Evolutionary conservation across 1,139 yeast genomes (phyloP).

Genomic region (Pichia sp.): DNA sequence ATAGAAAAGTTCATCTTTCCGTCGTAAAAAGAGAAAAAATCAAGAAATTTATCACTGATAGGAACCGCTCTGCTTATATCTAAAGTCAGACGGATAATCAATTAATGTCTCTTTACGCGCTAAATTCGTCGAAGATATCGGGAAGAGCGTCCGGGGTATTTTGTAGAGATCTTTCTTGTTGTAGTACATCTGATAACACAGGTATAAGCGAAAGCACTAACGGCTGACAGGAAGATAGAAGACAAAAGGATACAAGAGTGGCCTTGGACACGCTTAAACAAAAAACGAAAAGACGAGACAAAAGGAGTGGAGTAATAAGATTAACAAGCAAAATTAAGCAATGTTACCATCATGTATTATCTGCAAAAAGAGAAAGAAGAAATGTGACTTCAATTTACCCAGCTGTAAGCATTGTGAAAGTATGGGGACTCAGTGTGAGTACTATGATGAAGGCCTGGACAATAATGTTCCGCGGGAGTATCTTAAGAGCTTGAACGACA

Average conservation of each 20-base stretch:
- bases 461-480: slow-evolving; percentile 18
- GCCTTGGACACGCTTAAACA: background rate
- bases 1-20: no score
- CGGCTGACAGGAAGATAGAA: no score
- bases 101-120: background rate
- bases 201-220: no score
- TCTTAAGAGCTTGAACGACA: slow-evolving; percentile 19
- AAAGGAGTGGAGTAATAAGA: background rate
- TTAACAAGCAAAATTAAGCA: background rate
- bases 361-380: slow-evolving; percentile 23
- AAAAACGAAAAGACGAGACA: background rate
- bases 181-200: no score
- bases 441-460: slow-evolving; percentile 23
- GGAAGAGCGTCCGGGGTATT: background rate
- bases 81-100: no score
- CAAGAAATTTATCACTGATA: no score
- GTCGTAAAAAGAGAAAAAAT: no score
- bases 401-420: slow-evolving; percentile 21
- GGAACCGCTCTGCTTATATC: no score
- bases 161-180: background rate
- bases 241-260: background rate
- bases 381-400: slow-evolving; percentile 22
- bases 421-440: slow-evolving; percentile 22
- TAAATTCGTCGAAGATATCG: background rate
- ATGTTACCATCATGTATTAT: slow-evolving; percentile 21